phyloP scores from a whole-genome alignment of 768 basidiomycete genomes.

The Macrolepiota fuliginosa region DNA sequence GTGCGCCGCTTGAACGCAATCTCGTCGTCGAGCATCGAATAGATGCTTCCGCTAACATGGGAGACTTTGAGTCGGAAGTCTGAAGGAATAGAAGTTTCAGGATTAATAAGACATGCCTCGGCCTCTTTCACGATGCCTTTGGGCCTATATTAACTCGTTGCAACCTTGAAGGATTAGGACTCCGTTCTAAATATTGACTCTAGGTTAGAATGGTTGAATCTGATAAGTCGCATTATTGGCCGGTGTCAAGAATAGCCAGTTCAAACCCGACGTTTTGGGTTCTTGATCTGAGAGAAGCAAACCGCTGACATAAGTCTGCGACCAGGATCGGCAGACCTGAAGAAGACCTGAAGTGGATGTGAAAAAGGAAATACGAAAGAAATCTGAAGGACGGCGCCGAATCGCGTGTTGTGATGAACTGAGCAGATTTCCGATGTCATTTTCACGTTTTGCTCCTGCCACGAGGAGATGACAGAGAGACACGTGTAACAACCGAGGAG shows the following conservation, averaged over 20 bases:
- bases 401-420: not conserved
- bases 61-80: not conserved
- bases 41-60: not conserved
- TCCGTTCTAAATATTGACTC: not conserved
- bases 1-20: not conserved
- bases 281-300: not conserved
- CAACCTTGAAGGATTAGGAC: not conserved
- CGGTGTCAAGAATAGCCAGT: not conserved
- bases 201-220: slow-evolving; percentile 1
- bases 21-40: not conserved
- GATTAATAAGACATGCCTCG: not conserved
- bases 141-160: not conserved
- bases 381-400: not conserved
- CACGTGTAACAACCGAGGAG: slow-evolving; percentile 10
- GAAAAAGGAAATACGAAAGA: slow-evolving; percentile 11
- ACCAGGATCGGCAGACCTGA: not conserved
- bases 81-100: not conserved
- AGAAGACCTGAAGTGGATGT: not conserved
- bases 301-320: slow-evolving; percentile 7
- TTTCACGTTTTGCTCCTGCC: slow-evolving; percentile 2
- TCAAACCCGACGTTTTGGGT: slow-evolving; percentile 2
- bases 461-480: slow-evolving; percentile 9
- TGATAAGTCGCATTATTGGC: not conserved
- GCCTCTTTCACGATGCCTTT: not conserved
- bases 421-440: not conserved